A percentile compares a stretch with the other conserved stretches of the same genome.
phyloP scores from a whole-genome alignment of 495 filamentous ascomycete species.

The Hypomontagnella monticulosa region DNA sequence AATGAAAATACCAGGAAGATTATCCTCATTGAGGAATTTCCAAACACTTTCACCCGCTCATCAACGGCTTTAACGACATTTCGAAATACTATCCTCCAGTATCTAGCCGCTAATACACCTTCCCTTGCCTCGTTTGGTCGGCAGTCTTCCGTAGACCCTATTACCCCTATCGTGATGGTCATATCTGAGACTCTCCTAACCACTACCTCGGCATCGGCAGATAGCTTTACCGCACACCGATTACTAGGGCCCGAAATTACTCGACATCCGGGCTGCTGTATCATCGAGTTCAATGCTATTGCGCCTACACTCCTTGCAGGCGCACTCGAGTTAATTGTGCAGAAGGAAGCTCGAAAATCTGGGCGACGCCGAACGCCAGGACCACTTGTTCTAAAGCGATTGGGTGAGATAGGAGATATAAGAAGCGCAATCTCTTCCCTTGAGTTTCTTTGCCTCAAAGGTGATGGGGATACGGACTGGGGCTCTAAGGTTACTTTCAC shows the following conservation, averaged over 20 bases:
- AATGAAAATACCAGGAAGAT: constrained; percentile 54
- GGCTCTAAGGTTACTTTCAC: constrained; percentile 70
- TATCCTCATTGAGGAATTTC: constrained; percentile 94
- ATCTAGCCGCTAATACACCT: constrained; percentile 69
- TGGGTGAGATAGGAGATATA: constrained; percentile 89
- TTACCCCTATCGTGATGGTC: constrained; percentile 85
- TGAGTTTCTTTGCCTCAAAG: constrained; percentile 87
- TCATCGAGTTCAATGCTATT: constrained; percentile 91
- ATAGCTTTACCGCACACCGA: constrained; percentile 90
- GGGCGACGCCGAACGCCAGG: constrained; percentile 73
- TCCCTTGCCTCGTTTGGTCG: constrained; percentile 50
- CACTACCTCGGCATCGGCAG: constrained; percentile 76
- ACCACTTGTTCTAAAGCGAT: constrained; percentile 72
- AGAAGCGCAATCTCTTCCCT: constrained; percentile 88
- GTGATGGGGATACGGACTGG: constrained; percentile 71
- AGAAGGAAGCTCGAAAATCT: constrained; percentile 80
- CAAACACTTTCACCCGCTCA: constrained; percentile 76
- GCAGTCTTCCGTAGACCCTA: constrained; percentile 46
- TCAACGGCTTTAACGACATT: constrained; percentile 77
- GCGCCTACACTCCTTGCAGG: constrained; percentile 87
- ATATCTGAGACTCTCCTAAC: constrained; percentile 87
- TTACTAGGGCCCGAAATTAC: constrained; percentile 86
- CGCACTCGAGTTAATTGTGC: constrained; percentile 79
- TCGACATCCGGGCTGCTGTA: constrained; percentile 74
- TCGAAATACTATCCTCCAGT: constrained; percentile 75